Base-by-base conservation (phyloP, 208 protist genomes). In the Leishmania amazonensis region DNA sequence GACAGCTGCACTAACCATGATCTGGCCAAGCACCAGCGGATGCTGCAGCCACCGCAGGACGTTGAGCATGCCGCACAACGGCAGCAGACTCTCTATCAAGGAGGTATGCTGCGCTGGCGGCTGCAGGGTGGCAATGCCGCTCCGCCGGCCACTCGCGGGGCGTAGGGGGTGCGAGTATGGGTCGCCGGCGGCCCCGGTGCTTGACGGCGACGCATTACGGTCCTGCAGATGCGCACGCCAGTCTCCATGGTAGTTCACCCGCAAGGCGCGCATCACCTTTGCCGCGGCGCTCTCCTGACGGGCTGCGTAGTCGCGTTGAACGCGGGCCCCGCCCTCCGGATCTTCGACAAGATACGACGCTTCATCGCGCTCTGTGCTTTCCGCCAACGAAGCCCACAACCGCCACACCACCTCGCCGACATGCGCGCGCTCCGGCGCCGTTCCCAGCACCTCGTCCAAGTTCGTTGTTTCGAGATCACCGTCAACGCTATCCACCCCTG, bases 361-460 rank as follows among this genome's bases (percentile, higher is more conserved):
- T n/a, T 17, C 49, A 62, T 45, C 51, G 35, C 35, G n/a, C 60
- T 45, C 72, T n/a, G 72, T 40, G 51, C 0, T 35, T 11, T 62
- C 35, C n/a, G 28, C 35, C 72, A 42, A 45, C 0, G 72, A 49
- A 4, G 35, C 17, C 82, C 82, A 85, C 53, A 85, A n/a, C 21
- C 60, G 72, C n/a, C 57, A 53, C 35, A 85, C 82, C 38, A 31
- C 64, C 8, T 45, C 78, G 11, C 82, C 82, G 3, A 85, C 64
- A 0, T 57, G 42, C n/a, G 53, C 82, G 1, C 82, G 82, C 73
- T 79, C 74, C 8, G 82, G 82, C 15, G 82, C 82, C 15, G 78
- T 81, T 47, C 75, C 71, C 6, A 85, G 40, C 53, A 85, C 19
- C 4, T 85, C 82, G 7, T 76, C 76, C 4, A 45, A 45, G 21